Evolutionary conservation across 169 alveolate species (phyloP).

Genomic region (Eimeria sp.): DNA sequence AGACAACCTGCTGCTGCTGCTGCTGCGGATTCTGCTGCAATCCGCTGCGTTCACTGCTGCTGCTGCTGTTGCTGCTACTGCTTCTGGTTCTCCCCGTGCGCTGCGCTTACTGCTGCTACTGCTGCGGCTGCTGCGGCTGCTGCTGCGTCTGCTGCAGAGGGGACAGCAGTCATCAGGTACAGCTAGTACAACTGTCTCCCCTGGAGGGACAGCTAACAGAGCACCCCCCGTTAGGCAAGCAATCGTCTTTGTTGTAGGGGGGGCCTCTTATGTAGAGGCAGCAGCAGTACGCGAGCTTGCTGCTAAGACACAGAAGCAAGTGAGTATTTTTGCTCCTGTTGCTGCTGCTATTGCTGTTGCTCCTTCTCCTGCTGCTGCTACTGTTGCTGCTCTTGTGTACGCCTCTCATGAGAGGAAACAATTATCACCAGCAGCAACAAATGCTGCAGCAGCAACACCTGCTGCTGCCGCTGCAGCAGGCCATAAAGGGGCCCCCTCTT

Average conservation of each 20-base stretch:
- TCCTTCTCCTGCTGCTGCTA: slow-evolving; percentile 34
- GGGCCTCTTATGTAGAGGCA: slow-evolving; percentile 87
- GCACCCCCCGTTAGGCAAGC: slow-evolving; percentile 80
- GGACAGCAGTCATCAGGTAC: slow-evolving; percentile 53
- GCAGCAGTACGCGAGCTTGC: slow-evolving; percentile 82
- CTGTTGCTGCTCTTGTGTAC: neutral
- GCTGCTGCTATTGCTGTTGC: neutral
- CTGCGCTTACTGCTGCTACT: neutral
- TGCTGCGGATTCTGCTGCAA: too few relatives aligned
- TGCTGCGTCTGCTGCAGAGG: slow-evolving; percentile 57
- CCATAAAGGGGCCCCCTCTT: neutral
- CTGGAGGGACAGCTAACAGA: slow-evolving; percentile 26
- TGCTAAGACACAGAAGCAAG: slow-evolving; percentile 59
- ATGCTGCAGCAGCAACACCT: neutral
- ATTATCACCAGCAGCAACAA: too few relatives aligned
- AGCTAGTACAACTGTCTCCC: neutral
- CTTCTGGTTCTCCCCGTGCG: too few relatives aligned
- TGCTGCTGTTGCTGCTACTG: too few relatives aligned
- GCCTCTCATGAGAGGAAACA: neutral
- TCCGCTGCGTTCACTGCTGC: too few relatives aligned
- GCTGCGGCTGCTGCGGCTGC: slow-evolving; percentile 17
- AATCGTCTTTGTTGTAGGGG: slow-evolving; percentile 87
- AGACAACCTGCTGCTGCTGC: too few relatives aligned
- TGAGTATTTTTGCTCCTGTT: neutral
- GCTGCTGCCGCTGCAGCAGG: slow-evolving; percentile 8